A percentile compares a stretch with the other conserved stretches of the same genome.
phyloP scores from a whole-genome alignment of 2,329 filamentous ascomycete species.

The Monosporascus sp. region DNA sequence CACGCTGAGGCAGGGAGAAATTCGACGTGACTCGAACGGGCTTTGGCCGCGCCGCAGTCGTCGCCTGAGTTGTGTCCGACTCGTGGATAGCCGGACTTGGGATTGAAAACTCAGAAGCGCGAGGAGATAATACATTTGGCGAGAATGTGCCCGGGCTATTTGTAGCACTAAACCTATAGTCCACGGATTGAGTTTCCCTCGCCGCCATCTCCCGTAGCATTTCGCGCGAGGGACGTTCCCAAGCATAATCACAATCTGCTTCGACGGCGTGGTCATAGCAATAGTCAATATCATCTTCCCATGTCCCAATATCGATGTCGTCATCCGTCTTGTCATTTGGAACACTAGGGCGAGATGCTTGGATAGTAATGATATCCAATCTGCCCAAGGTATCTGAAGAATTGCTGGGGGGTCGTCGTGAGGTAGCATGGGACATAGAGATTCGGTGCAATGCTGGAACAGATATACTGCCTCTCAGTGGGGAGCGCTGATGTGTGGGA shows the following conservation, averaged over 20 bases:
- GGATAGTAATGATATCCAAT: constrained; percentile 35
- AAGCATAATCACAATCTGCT: constrained; percentile 62
- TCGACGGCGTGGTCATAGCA: constrained; percentile 66
- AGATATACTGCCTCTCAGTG: constrained; percentile 51
- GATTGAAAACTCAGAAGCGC: constrained; percentile 38
- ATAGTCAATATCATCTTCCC: constrained; percentile 68
- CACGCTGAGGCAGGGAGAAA: constrained; percentile 44
- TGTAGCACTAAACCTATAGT: constrained; percentile 6
- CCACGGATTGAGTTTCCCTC: constrained; percentile 5
- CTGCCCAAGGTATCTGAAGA: constrained; percentile 49
- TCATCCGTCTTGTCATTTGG: constrained; percentile 18
- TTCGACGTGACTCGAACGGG: constrained; percentile 37
- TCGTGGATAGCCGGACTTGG: constrained; percentile 46
- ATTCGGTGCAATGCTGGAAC: constrained; percentile 50
- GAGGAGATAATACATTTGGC: constrained; percentile 24
- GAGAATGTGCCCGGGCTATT: constrained; percentile 8
- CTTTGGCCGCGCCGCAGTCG: constrained; percentile 41
- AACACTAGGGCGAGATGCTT: constrained; percentile 25
- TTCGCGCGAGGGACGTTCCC: constrained; percentile 55
- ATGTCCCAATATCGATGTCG: constrained; percentile 43
- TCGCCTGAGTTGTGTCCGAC: constrained; percentile 35
- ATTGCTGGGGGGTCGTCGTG: constrained; percentile 36
- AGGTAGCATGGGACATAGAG: constrained; percentile 27
- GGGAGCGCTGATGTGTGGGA: constrained; percentile 43
- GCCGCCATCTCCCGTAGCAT: constrained; percentile 28